Base-by-base conservation (phyloP, 306 rosid genomes). In the Lithocarpus polystachyus region DNA sequence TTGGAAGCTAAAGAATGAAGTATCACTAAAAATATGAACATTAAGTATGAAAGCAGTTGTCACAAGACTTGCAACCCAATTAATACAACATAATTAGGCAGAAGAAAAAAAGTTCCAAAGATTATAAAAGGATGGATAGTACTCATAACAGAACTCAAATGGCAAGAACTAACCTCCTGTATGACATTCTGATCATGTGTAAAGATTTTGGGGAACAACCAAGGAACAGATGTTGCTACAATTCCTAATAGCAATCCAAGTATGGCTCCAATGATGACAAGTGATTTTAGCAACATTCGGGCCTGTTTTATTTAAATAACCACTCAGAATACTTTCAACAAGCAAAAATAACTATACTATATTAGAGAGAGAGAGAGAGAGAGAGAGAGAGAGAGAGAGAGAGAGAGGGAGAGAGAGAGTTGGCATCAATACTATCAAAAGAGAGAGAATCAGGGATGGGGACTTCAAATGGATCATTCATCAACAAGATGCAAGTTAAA, bases 141-240 rank as follows among this genome's bases (percentile, higher is more conserved):
- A 31, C 23, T 18, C 13, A 7, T 20, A 7, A 15, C 4, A 17
- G 23, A 29, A 64, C 69, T 72, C 19, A 54, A 70, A 71, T 43
- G 20, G 72, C 69, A 79, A 75, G 79, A 70, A 83, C 91, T 40
- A 31, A 92, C 97, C 97, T 91, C 97, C 73, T 76, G 91, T 74
- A 91, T 81, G 84, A 94, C 86, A 79, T 77, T 87, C 84, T 71
- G 89, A 87, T 94, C 98, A 77, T 76, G 89, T 12, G 98, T 92
- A 83, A 90, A 94, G 73, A 91, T 75, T 62, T 81, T 77, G 57
- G 98, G 97, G 83, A 94, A 87, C 56, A 94, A 82, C 93, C 92
- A 87, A 75, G 92, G 94, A 82, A 94, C 78, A 43, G 76, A 79
- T 59, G 95, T 94, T 82, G 97, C 98, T 82, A 94, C 75, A 48